These are phyloP conservation scores for Penicillium paradoxum DNA, from an alignment of 495 filamentous ascomycete genomes.

Conservation along the genomic window DNA sequence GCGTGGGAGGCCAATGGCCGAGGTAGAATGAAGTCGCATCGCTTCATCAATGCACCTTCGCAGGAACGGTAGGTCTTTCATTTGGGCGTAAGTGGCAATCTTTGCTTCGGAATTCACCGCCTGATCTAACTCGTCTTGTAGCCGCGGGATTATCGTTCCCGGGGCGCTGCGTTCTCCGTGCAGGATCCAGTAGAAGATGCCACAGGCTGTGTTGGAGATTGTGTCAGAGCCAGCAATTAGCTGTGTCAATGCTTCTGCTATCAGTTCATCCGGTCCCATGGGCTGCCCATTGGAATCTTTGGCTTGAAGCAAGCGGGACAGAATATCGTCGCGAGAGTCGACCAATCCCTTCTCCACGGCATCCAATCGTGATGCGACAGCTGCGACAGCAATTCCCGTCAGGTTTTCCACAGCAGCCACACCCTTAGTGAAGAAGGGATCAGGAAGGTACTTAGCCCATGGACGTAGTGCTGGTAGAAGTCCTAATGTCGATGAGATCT, in stretches of 20 bases:
- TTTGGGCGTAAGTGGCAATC: constrained; percentile 57
- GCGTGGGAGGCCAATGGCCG: constrained; percentile 73
- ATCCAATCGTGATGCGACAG: constrained; percentile 62
- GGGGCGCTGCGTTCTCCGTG: constrained; percentile 38
- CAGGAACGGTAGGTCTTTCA: constrained; percentile 66
- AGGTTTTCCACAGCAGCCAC: constrained; percentile 33
- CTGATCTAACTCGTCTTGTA: constrained; percentile 64
- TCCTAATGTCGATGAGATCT: constrained; percentile 35
- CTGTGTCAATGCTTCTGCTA: constrained; percentile 74
- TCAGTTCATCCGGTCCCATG: constrained; percentile 64
- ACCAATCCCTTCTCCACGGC: constrained; percentile 37
- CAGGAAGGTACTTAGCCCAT: constrained; percentile 34
- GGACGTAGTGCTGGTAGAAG: constrained; percentile 33
- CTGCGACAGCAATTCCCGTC: constrained; percentile 57
- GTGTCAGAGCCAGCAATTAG: constrained; percentile 79
- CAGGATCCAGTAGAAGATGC: constrained; percentile 67
- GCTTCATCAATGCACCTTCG: constrained; percentile 70
- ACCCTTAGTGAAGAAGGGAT: constrained; percentile 38
- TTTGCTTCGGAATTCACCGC: constrained; percentile 46
- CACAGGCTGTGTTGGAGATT: constrained; percentile 73
- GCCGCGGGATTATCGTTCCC: constrained; percentile 54
- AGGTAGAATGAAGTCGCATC: constrained; percentile 73
- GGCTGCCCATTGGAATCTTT: constrained; percentile 67
- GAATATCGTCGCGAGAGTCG: constrained; percentile 58
- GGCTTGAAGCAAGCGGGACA: constrained; percentile 71